Base-by-base conservation (phyloP, 768 basidiomycete species). In the Pisolithus albus region DNA sequence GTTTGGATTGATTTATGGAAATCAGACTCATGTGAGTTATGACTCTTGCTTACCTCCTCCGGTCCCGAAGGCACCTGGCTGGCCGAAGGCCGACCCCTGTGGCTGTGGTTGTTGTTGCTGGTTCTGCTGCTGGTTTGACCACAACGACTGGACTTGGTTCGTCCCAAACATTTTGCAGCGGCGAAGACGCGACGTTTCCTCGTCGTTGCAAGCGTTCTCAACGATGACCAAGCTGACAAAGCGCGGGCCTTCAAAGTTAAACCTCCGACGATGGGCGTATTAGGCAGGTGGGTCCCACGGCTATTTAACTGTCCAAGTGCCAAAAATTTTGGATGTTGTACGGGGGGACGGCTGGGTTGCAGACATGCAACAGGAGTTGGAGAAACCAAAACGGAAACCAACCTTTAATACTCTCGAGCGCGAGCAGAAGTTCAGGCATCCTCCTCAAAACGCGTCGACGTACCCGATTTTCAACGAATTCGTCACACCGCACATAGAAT, bases 401-500 rank as follows among this genome's bases (percentile, higher is more conserved):
- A 88, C 86, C 0, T 97, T 95, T 66, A 79, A 84, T 63, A 95
- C 93, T 4, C 77, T 94, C 47, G 75, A 74, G 26, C 79, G 94
- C 50, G 92, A 96, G 72, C 72, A 81, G 7, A 67, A 75, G 4
- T 96, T 96, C 70, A 77, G 79, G 67, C 75, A 83, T 52, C 96
- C 95, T 0, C 76, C 86, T 24, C 75, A 76, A 58, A 70, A 79
- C 39, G 80, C 80, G 19, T 79, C 87, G 21, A 81, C 83, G 11
- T 82, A 89, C 57, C 82, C 82, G 18, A 88, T 88, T 49, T 76
- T 98, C 54, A 91, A 96, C 59, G 90, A 95, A 69, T 90, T 97
- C 61, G 92, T 97, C 49, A 73, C 81, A 21, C 95, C 96, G 6
- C 94, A 97, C 65, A 81, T 98, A 55, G 88, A 97, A 67, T 92